Percentiles rank a stretch among this genome's conserved stretches.
Conservation (phyloP, 805 yeast species). For the Wickerhamomyces subpelliculosus region DNA sequence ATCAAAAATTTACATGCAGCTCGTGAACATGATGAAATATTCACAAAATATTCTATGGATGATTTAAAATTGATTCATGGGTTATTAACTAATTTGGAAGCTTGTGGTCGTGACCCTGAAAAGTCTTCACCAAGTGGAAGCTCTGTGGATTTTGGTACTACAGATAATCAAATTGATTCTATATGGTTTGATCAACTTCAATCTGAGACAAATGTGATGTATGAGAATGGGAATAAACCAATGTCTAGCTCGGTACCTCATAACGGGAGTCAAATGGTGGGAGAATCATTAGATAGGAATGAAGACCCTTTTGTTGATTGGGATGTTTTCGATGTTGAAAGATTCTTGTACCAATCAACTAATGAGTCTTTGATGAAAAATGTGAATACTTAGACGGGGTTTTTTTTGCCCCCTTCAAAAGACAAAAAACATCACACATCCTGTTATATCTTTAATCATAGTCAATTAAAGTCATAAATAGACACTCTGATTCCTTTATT, state of each 20-base stretch:
- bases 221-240: not conserved
- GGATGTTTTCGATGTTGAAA: not conserved
- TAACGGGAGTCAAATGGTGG: too few species aligned
- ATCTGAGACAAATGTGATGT: not conserved
- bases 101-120: not conserved
- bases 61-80: constrained; percentile 10
- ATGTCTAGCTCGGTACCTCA: not conserved
- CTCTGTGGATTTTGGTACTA: not conserved
- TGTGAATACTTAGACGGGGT: too few species aligned
- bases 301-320: too few species aligned
- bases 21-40: constrained; percentile 11
- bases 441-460: too few species aligned
- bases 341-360: not conserved
- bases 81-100: constrained; percentile 3
- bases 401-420: too few species aligned
- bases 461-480: too few species aligned
- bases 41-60: constrained; percentile 5
- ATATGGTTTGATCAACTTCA: not conserved
- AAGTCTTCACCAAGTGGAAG: not conserved
- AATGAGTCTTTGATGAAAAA: too few species aligned
- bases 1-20: constrained; percentile 6
- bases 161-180: not conserved
- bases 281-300: too few species aligned
- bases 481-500: too few species aligned
- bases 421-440: too few species aligned